Conservation (phyloP, 352 stramenopile species). For the Globisporangium heterothallicum region DNA sequence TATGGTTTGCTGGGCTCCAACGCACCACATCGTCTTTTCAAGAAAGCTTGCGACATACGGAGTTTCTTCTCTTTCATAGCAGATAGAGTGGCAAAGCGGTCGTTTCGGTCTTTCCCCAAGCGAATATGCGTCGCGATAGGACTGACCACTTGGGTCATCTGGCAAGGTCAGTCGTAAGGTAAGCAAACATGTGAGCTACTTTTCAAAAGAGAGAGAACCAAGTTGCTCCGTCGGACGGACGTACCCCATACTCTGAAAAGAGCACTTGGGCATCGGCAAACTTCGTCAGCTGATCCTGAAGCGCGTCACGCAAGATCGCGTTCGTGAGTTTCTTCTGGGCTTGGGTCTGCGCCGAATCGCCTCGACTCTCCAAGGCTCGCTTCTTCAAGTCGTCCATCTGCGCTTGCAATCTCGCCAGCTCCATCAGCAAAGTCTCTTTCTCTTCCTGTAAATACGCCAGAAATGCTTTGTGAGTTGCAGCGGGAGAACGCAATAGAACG, state of each 20-base stretch:
- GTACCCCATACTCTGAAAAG: slow-evolving; percentile 23
- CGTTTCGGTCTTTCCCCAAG: neutral
- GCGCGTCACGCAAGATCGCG: slow-evolving; percentile 15
- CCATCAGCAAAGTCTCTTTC: slow-evolving; percentile 20
- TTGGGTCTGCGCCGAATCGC: slow-evolving; percentile 1
- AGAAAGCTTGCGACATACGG: slow-evolving; percentile 17
- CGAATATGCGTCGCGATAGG: slow-evolving; percentile 3
- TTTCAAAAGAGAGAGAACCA: neutral
- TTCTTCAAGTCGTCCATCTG: slow-evolving; percentile 32
- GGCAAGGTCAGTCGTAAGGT: too few relatives aligned
- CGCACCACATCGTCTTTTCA: slow-evolving; percentile 13
- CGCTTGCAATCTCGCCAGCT: slow-evolving; percentile 27
- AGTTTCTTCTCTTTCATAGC: slow-evolving; percentile 25
- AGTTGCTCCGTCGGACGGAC: slow-evolving; percentile 14
- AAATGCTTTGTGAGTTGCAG: too few relatives aligned
- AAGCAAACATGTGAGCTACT: too few relatives aligned
- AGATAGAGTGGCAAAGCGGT: slow-evolving; percentile 6
- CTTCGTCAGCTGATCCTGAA: slow-evolving; percentile 23
- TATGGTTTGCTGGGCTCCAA: slow-evolving; percentile 20
- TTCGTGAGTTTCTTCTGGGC: slow-evolving; percentile 14
- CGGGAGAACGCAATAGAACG: too few relatives aligned
- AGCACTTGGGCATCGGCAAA: slow-evolving; percentile 24
- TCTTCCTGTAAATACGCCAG: slow-evolving; percentile 27
- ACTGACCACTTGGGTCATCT: slow-evolving; percentile 14
- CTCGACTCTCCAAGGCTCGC: slow-evolving; percentile 14